phyloP scores from a whole-genome alignment of 108 stramenopile genomes.

The Cyclotella baltica region DNA sequence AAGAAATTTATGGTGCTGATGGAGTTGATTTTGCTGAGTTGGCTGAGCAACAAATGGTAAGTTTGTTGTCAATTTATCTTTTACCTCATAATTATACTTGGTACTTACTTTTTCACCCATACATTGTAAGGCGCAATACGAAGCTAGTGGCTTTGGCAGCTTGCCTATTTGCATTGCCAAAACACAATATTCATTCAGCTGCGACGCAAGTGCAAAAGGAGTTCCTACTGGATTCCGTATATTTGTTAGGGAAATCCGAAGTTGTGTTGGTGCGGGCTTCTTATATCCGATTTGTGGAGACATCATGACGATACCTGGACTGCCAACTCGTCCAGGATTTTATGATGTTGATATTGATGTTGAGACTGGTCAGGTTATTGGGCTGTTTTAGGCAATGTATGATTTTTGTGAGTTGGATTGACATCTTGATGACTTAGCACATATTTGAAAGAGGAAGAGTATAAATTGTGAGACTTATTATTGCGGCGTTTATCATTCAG shows the following conservation, averaged over 20 bases:
- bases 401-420: too few relatives aligned
- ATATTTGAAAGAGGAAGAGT: too few relatives aligned
- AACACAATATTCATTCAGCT: constrained; percentile 98
- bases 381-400: constrained; percentile 83
- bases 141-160: constrained; percentile 89
- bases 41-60: constrained; percentile 88
- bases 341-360: constrained; percentile 97
- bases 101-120: too few relatives aligned
- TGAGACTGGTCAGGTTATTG: constrained; percentile 94
- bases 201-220: constrained; percentile 93
- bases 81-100: background rate
- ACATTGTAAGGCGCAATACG: constrained; percentile 77
- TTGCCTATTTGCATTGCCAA: constrained; percentile 99
- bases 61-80: too few relatives aligned
- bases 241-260: constrained; percentile 95
- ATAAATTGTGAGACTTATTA: too few relatives aligned
- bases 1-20: constrained; percentile 97
- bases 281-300: constrained; percentile 90
- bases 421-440: too few relatives aligned
- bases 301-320: constrained; percentile 98
- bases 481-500: too few relatives aligned
- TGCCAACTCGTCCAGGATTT: constrained; percentile 99
- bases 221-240: constrained; percentile 92
- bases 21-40: constrained; percentile 92
- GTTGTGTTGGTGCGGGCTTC: constrained; percentile 97